A percentile compares a stretch with the other conserved stretches of the same genome.
These are phyloP conservation scores for Colletotrichum nymphaeae DNA, from an alignment of 2,329 filamentous ascomycete genomes.

Conservation along the genomic window DNA sequence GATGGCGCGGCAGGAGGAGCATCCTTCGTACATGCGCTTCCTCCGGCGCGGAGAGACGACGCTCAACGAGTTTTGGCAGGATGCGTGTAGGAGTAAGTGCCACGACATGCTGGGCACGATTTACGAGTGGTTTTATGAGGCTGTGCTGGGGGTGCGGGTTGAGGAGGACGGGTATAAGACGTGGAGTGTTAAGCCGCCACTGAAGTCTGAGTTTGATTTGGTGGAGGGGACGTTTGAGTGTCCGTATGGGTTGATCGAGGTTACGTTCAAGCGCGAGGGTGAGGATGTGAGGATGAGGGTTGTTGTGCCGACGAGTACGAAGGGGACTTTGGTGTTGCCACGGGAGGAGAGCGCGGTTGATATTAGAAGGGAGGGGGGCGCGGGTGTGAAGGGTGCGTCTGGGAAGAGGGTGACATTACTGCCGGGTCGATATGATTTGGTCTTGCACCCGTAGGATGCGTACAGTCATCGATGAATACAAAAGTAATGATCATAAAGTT, in stretches of 20 bases:
- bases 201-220: conserved; percentile 51
- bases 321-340: conserved; percentile 38
- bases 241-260: conserved; percentile 49
- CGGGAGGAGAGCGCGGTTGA: conserved; percentile 33
- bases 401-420: conserved; percentile 36
- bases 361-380: conserved; percentile 22
- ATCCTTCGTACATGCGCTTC: conserved; percentile 61
- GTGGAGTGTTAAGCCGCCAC: conserved; percentile 51
- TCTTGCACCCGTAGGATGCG: not conserved
- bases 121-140: conserved; percentile 60
- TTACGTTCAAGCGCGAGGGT: conserved; percentile 37
- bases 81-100: conserved; percentile 55
- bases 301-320: conserved; percentile 38
- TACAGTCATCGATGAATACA: too few relatives aligned
- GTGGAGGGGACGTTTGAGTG: conserved; percentile 51
- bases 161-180: conserved; percentile 51
- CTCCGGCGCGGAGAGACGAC: conserved; percentile 56
- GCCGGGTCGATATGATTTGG: conserved; percentile 38
- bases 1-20: conserved; percentile 59
- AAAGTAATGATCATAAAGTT: too few relatives aligned
- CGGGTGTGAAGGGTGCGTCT: not conserved
- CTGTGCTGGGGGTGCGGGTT: conserved; percentile 50
- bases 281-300: conserved; percentile 35
- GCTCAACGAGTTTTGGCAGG: conserved; percentile 56
- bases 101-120: conserved; percentile 62